phyloP scores from a whole-genome alignment of 345 rosid species.

The Capsella bursapastoris region DNA sequence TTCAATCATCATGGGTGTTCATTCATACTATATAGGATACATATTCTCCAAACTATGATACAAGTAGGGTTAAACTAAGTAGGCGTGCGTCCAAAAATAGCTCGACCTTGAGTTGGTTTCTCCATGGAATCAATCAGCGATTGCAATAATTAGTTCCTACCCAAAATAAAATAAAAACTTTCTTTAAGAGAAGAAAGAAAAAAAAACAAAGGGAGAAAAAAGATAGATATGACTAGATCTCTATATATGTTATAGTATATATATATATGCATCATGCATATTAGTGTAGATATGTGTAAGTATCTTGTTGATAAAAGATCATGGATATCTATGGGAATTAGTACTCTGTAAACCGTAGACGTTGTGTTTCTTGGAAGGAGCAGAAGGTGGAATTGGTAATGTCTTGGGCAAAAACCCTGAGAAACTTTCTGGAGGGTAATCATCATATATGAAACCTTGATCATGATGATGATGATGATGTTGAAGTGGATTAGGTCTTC shows the following conservation, averaged over 20 bases:
- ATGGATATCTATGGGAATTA: constrained; percentile 42
- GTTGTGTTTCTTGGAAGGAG: constrained; percentile 75
- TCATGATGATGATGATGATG: constrained; percentile 14
- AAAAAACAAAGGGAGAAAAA: neutral
- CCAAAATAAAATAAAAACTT: constrained; percentile 8
- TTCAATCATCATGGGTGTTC: constrained; percentile 26
- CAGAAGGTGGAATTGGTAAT: constrained; percentile 68
- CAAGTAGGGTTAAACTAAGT: constrained; percentile 34
- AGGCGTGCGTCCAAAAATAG: constrained; percentile 43
- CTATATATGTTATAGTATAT: constrained; percentile 15
- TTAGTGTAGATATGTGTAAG: constrained; percentile 21
- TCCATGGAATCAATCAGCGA: constrained; percentile 12
- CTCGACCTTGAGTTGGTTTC: constrained; percentile 32
- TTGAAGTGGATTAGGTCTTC: constrained; percentile 37
- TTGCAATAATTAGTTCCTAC: constrained; percentile 27
- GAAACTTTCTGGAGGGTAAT: constrained; percentile 46
- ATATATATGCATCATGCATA: constrained; percentile 16
- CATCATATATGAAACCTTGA: constrained; percentile 30
- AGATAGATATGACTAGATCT: constrained; percentile 27
- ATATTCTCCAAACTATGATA: constrained; percentile 31
- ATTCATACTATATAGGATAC: constrained; percentile 7
- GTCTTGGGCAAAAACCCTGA: constrained; percentile 61
- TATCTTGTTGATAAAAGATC: constrained; percentile 37
- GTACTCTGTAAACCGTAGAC: constrained; percentile 51
- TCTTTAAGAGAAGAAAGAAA: neutral